Percentiles rank a stretch among this genome's conserved stretches.
phyloP scores from a whole-genome alignment of 1,284 basidiomycete genomes.

The Ceratobasidium sp. region DNA sequence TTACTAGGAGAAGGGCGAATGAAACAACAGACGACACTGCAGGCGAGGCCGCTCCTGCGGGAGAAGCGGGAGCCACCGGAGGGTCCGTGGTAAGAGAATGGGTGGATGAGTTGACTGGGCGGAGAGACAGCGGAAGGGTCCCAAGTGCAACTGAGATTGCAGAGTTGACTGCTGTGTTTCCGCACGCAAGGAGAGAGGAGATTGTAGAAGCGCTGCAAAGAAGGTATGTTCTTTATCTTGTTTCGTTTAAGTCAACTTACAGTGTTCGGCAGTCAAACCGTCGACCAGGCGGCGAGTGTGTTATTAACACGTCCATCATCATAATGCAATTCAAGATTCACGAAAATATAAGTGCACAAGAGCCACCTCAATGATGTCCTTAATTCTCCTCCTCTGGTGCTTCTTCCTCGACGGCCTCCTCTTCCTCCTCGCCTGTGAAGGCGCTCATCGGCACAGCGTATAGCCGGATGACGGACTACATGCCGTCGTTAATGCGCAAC shows the following conservation, averaged over 20 bases:
- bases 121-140: constrained; percentile 65
- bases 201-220: constrained; percentile 82
- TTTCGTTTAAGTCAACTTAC: constrained; percentile 42
- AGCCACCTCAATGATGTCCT: not conserved
- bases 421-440: constrained; percentile 76
- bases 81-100: constrained; percentile 78
- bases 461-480: constrained; percentile 89
- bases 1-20: constrained; percentile 25
- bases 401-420: constrained; percentile 60
- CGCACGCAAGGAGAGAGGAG: constrained; percentile 76
- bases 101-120: constrained; percentile 81
- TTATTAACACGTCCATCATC: constrained; percentile 55
- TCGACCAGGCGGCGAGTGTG: constrained; percentile 84
- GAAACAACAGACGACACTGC: constrained; percentile 11
- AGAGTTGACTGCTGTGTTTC: constrained; percentile 83
- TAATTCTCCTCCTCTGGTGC: constrained; percentile 47
- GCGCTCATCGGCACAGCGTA: constrained; percentile 91
- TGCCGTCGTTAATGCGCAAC: constrained; percentile 45
- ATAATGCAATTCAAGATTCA: constrained; percentile 24
- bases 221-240: constrained; percentile 66
- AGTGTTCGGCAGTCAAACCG: constrained; percentile 66
- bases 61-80: constrained; percentile 43
- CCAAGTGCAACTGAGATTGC: constrained; percentile 79
- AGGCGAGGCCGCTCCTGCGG: not conserved
- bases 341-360: not conserved